Conservation (phyloP, 805 yeast species). For the Candida chilensis region DNA sequence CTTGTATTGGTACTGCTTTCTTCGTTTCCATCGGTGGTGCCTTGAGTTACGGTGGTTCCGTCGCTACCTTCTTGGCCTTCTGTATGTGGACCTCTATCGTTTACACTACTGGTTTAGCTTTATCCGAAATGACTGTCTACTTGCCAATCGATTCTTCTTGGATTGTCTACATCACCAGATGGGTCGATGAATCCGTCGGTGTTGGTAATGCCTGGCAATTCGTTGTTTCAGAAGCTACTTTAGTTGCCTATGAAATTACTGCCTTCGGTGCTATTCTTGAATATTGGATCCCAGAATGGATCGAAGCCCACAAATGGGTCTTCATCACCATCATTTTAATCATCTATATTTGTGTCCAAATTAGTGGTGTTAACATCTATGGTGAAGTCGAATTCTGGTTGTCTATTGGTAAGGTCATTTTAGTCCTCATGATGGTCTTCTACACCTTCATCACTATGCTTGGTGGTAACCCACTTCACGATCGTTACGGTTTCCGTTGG, state of each 20-base stretch:
- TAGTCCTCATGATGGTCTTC: slow-evolving; percentile 14
- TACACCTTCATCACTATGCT: slow-evolving; percentile 17
- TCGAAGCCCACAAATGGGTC: slow-evolving; percentile 29
- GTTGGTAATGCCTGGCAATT: slow-evolving; percentile 21
- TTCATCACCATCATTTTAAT: slow-evolving; percentile 11
- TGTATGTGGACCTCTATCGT: slow-evolving; percentile 9
- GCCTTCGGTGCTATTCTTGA: slow-evolving; percentile 17
- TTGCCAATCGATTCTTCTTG: slow-evolving; percentile 20
- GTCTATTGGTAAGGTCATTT: slow-evolving; percentile 12
- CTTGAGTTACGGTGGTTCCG: slow-evolving; percentile 9
- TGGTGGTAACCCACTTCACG: slow-evolving; percentile 15
- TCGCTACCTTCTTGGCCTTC: slow-evolving; percentile 10
- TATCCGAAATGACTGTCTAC: slow-evolving; percentile 22
- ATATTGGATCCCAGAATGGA: slow-evolving; percentile 30
- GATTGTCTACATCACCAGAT: slow-evolving; percentile 20
- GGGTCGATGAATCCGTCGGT: slow-evolving; percentile 25
- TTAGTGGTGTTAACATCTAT: slow-evolving; percentile 10
- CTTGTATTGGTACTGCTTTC: slow-evolving; percentile 11
- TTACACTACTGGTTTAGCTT: slow-evolving; percentile 11
- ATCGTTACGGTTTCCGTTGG: slow-evolving; percentile 15
- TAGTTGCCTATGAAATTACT: slow-evolving; percentile 19
- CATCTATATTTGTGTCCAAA: slow-evolving; percentile 8
- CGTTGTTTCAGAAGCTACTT: slow-evolving; percentile 21
- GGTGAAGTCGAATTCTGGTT: slow-evolving; percentile 13
- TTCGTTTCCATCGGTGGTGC: slow-evolving; percentile 12